A percentile compares a stretch with the other conserved stretches of the same genome.
phyloP scores from a whole-genome alignment of 345 rosid species.

The Mangifera indica region DNA sequence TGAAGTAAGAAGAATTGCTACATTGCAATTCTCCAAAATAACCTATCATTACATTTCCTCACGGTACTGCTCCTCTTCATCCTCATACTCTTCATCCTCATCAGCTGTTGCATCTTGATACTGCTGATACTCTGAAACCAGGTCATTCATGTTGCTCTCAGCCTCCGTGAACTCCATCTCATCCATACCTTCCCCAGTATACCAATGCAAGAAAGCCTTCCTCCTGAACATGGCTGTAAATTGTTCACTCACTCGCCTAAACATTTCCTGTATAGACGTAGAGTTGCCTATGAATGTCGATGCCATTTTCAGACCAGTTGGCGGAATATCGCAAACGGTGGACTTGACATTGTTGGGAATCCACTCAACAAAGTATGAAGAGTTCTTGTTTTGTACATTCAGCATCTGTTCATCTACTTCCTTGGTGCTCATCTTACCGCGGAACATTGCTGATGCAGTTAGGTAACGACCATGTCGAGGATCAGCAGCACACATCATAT shows the following conservation, averaged over 20 bases:
- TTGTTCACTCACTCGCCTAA: constrained; percentile 73
- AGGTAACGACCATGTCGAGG: constrained; percentile 70
- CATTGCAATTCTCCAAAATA: neutral
- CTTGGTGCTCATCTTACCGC: constrained; percentile 80
- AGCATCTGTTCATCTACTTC: constrained; percentile 60
- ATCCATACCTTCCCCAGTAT: constrained; percentile 44
- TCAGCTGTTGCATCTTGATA: constrained; percentile 76
- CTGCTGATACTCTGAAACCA: constrained; percentile 74
- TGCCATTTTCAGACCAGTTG: constrained; percentile 72
- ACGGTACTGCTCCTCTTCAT: constrained; percentile 44
- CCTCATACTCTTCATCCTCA: constrained; percentile 61
- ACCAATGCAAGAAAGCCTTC: constrained; percentile 49
- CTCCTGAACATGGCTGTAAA: constrained; percentile 46
- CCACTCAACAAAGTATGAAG: constrained; percentile 46
- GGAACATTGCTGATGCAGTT: constrained; percentile 76
- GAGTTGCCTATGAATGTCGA: constrained; percentile 72
- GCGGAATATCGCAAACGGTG: constrained; percentile 74
- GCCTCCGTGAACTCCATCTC: constrained; percentile 53
- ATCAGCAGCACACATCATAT: constrained; percentile 85
- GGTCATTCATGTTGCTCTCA: constrained; percentile 77
- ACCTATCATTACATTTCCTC: constrained; percentile 42
- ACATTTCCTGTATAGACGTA: constrained; percentile 76
- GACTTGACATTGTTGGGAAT: constrained; percentile 68
- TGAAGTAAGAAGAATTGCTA: constrained; percentile 25
- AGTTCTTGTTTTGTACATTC: constrained; percentile 46